phyloP scores from a whole-genome alignment of 805 yeast genomes.

The Candida manassasensis region DNA sequence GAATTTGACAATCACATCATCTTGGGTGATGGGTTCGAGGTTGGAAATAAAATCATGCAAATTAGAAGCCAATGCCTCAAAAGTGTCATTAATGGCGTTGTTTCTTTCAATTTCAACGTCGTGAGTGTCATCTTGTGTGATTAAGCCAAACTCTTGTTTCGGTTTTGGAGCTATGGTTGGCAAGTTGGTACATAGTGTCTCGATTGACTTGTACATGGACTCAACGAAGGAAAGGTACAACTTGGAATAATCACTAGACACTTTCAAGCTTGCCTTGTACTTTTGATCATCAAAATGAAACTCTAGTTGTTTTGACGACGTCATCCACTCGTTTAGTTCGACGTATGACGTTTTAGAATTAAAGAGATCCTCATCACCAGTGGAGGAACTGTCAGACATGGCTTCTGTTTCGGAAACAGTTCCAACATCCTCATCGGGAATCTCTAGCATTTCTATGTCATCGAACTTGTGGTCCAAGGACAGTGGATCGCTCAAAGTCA shows the following conservation, averaged over 20 bases:
- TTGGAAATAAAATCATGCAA: slow-evolving; percentile 25
- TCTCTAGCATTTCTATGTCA: slow-evolving; percentile 42
- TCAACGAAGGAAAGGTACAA: slow-evolving; percentile 46
- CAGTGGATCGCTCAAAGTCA: slow-evolving; percentile 4
- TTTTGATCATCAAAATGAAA: slow-evolving; percentile 42
- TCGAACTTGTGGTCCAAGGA: slow-evolving; percentile 18
- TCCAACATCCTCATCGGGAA: slow-evolving; percentile 25
- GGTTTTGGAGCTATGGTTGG: slow-evolving; percentile 9
- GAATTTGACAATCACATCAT: slow-evolving; percentile 20
- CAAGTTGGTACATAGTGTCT: slow-evolving; percentile 22
- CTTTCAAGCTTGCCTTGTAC: slow-evolving; percentile 27
- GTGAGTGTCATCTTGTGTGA: slow-evolving; percentile 17
- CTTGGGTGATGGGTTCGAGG: slow-evolving; percentile 19
- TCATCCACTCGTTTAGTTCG: slow-evolving; percentile 46
- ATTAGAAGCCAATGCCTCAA: slow-evolving; percentile 23
- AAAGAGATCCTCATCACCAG: slow-evolving; percentile 5
- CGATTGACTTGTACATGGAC: slow-evolving; percentile 48
- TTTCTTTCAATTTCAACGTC: slow-evolving; percentile 13
- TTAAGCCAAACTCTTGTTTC: slow-evolving; percentile 7
- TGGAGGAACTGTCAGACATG: slow-evolving; percentile 11
- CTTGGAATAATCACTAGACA: slow-evolving; percentile 37
- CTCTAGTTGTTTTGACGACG: slow-evolving; percentile 27
- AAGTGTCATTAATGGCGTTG: slow-evolving; percentile 18
- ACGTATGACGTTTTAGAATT: slow-evolving; percentile 19
- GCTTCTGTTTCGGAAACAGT: slow-evolving; percentile 26